Conservation (phyloP, 2,329 filamentous ascomycete genomes). For the Penicillium sp. region DNA sequence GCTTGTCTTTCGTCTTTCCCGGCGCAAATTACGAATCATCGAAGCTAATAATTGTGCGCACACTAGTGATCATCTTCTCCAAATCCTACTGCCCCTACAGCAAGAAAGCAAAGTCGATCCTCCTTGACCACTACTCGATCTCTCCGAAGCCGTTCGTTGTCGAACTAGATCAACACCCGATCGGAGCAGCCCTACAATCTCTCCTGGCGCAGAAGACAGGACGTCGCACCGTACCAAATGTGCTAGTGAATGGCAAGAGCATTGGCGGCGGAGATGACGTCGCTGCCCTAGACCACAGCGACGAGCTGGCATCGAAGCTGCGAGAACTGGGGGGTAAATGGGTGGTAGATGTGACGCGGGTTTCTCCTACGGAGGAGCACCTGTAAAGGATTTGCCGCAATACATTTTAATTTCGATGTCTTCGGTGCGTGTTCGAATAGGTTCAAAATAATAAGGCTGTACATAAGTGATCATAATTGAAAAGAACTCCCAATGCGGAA, state of each 20-base stretch:
- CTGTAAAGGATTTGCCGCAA: not conserved
- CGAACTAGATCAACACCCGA: conserved; percentile 78
- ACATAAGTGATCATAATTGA: not conserved
- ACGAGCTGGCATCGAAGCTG: conserved; percentile 69
- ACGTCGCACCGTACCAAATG: conserved; percentile 83
- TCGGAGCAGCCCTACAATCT: conserved; percentile 71
- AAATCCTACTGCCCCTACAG: conserved; percentile 91
- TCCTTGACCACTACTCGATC: conserved; percentile 82
- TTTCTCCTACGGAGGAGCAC: conserved; percentile 9
- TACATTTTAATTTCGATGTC: not conserved
- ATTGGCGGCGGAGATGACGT: conserved; percentile 91
- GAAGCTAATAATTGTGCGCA: not conserved
- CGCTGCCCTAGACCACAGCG: conserved; percentile 64
- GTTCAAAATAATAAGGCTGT: not conserved
- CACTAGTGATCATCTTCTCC: conserved; percentile 85
- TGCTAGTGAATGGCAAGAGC: conserved; percentile 81
- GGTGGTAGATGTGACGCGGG: conserved; percentile 41
- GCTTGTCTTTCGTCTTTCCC: not conserved
- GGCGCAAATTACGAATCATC: not conserved
- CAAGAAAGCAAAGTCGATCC: conserved; percentile 76
- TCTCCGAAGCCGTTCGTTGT: conserved; percentile 80
- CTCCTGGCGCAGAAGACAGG: conserved; percentile 71
- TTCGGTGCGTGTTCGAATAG: no score
- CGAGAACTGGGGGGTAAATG: conserved; percentile 70
- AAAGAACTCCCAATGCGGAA: not conserved